A percentile compares a stretch with the other conserved stretches of the same genome.
Conservation (phyloP, 2,329 filamentous ascomycete species). For the Fusarium compactum region DNA sequence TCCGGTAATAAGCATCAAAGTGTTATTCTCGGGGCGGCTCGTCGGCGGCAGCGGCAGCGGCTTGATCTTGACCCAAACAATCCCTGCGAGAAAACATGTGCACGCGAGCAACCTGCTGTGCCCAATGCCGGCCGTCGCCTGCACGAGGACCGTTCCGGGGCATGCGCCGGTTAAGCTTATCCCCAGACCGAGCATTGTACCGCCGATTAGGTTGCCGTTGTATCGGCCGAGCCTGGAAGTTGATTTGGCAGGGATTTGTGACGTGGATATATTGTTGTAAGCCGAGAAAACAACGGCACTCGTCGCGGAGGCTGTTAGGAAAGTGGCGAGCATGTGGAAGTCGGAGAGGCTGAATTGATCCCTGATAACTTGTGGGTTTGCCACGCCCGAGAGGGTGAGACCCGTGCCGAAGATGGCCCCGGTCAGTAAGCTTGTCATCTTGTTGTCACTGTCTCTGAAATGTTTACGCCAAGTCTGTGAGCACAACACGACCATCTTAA, state of each 20-base stretch:
- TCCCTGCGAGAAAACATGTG: constrained; percentile 10
- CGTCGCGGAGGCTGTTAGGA: constrained; percentile 22
- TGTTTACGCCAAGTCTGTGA: not conserved
- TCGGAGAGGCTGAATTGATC: constrained; percentile 25
- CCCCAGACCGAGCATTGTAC: constrained; percentile 23
- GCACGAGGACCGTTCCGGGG: constrained; percentile 24
- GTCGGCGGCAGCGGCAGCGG: constrained; percentile 16
- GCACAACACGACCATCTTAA: not conserved
- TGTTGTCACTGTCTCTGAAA: not conserved
- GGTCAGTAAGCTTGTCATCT: constrained; percentile 9
- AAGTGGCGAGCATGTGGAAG: constrained; percentile 27
- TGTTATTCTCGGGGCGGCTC: constrained; percentile 8
- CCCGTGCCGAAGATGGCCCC: constrained; percentile 19
- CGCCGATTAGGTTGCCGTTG: constrained; percentile 23
- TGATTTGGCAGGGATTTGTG: constrained; percentile 1
- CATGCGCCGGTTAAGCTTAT: constrained; percentile 32
- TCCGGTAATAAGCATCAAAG: constrained; percentile 7
- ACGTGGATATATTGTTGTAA: constrained; percentile 3
- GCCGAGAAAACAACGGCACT: constrained; percentile 13
- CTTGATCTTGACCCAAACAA: constrained; percentile 8
- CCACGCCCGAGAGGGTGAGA: constrained; percentile 22
- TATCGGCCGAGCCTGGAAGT: constrained; percentile 14
- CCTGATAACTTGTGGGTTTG: constrained; percentile 17
- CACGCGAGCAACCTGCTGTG: constrained; percentile 13
- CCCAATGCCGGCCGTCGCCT: constrained; percentile 11